phyloP scores from a whole-genome alignment of 1,139 yeast genomes.

The Kodamaea alishanica region DNA sequence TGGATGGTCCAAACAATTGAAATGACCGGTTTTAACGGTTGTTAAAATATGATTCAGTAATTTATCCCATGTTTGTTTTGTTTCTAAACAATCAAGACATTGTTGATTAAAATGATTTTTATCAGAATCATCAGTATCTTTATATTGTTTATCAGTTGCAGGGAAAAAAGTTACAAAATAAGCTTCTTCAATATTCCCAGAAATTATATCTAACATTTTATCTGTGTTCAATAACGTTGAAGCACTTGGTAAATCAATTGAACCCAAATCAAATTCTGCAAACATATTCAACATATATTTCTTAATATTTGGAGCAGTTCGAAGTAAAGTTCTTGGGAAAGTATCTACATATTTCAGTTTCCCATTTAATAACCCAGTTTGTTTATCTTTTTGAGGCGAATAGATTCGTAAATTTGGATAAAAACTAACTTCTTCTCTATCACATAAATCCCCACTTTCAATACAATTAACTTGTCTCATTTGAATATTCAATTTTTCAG shows the following conservation, averaged over 20 bases:
- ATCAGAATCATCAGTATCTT: slow-evolving; percentile 34
- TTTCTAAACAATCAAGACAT: slow-evolving; percentile 49
- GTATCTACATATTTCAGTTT: slow-evolving; percentile 38
- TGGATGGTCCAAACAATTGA: slow-evolving; percentile 53
- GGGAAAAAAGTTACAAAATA: slow-evolving; percentile 65
- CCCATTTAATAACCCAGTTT: slow-evolving; percentile 23
- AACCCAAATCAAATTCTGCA: slow-evolving; percentile 40
- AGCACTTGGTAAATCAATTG: slow-evolving; percentile 36
- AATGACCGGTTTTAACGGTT: slow-evolving; percentile 50
- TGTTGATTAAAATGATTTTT: slow-evolving; percentile 30
- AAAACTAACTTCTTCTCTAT: slow-evolving; percentile 49
- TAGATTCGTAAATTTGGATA: slow-evolving; percentile 64
- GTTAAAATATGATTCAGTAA: slow-evolving; percentile 47
- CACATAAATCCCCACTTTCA: slow-evolving; percentile 69
- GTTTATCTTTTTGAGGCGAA: slow-evolving; percentile 44
- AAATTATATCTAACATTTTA: slow-evolving; percentile 38
- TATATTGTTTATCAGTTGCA: slow-evolving; percentile 40
- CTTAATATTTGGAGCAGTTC: slow-evolving; percentile 47
- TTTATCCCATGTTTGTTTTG: slow-evolving; percentile 55
- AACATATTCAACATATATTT: slow-evolving; percentile 53
- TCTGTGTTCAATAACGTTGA: slow-evolving; percentile 29
- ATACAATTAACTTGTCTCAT: slow-evolving; percentile 73
- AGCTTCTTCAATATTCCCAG: slow-evolving; percentile 49
- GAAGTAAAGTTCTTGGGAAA: slow-evolving; percentile 44
- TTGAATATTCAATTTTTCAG: slow-evolving; percentile 41